Conservation (phyloP, 768 basidiomycete genomes). For the Boletellus ananas region DNA sequence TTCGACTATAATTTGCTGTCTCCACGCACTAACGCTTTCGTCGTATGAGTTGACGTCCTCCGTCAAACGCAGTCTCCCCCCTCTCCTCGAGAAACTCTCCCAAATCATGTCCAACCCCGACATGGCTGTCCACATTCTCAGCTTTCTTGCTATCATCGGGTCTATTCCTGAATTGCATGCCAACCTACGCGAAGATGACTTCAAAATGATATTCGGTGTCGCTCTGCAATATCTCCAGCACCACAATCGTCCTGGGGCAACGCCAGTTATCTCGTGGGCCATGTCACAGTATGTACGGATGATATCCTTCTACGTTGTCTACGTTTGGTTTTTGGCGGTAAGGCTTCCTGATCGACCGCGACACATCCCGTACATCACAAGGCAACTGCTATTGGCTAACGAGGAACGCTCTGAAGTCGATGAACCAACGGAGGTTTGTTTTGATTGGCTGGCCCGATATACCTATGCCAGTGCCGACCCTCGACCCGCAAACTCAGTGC, state of each 20-base stretch:
- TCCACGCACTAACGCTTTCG: conserved; percentile 84
- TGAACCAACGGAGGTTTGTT: conserved; percentile 91
- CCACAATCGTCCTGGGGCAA: conserved; percentile 66
- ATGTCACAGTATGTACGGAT: conserved; percentile 88
- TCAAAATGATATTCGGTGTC: conserved; percentile 91
- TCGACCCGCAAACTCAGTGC: conserved; percentile 72
- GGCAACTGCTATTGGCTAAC: conserved; percentile 83
- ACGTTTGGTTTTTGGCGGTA: conserved; percentile 91
- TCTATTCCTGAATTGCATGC: conserved; percentile 75
- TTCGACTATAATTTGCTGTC: conserved; percentile 79
- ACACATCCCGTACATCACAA: conserved; percentile 82
- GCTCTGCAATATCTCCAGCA: conserved; percentile 91
- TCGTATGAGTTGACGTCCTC: conserved; percentile 84
- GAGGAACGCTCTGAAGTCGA: conserved; percentile 71
- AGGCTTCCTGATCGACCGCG: conserved; percentile 75
- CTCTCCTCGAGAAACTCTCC: conserved; percentile 81
- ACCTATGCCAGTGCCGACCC: conserved; percentile 94
- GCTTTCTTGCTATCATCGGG: conserved; percentile 83
- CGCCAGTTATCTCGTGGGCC: conserved; percentile 71
- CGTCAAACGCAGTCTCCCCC: conserved; percentile 72
- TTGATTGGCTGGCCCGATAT: conserved; percentile 95
- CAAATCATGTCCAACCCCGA: conserved; percentile 93
- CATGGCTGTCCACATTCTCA: conserved; percentile 95
- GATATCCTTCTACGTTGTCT: conserved; percentile 86
- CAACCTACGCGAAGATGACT: conserved; percentile 89